Conservation (phyloP, 225 moss, liverwort and hornwort species). For the Climacium dendroides region DNA sequence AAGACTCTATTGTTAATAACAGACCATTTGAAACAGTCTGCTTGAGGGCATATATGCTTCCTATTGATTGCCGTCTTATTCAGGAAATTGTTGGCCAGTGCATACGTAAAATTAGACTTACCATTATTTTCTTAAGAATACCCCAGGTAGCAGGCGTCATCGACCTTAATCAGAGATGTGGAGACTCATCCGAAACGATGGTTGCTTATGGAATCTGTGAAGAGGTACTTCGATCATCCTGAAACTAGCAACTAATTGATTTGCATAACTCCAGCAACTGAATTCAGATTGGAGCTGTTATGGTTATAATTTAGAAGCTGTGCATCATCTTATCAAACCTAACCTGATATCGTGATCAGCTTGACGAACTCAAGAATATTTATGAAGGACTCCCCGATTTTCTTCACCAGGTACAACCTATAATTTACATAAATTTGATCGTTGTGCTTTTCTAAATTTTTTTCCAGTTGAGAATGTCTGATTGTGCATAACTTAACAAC, state of each 20-base stretch:
- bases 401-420: constrained; percentile 46
- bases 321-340: neutral
- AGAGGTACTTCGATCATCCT: constrained; percentile 36
- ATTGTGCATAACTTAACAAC: neutral
- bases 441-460: neutral
- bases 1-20: too few relatives aligned
- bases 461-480: neutral
- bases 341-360: constrained; percentile 24
- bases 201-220: constrained; percentile 76
- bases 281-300: neutral
- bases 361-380: constrained; percentile 80
- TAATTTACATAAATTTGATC: neutral
- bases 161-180: constrained; percentile 73
- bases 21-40: neutral
- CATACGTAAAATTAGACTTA: neutral
- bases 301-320: neutral
- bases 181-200: constrained; percentile 62
- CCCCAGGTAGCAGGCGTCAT: constrained; percentile 76
- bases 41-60: neutral
- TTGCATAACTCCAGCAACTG: neutral
- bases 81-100: neutral
- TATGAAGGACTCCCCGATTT: constrained; percentile 92
- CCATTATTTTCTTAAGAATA: neutral
- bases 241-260: neutral
- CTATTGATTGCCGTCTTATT: neutral